Percentiles rank a stretch among this genome's conserved stretches.
Conservation (phyloP, 352 stramenopile genomes). For the Globisporangium yorkense region DNA sequence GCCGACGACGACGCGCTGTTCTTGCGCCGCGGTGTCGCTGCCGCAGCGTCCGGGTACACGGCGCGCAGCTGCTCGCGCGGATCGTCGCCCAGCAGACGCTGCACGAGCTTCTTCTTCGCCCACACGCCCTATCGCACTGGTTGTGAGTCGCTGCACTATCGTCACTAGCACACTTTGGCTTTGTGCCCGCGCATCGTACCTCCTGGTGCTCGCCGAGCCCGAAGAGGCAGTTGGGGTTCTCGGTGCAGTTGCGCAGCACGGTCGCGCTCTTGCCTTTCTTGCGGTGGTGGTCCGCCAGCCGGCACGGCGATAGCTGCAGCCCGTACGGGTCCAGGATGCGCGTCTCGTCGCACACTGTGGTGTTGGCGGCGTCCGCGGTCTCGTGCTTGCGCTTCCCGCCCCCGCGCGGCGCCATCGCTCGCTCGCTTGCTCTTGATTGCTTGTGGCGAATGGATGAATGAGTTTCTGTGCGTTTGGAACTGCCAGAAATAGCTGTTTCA, state of each 20-base stretch:
- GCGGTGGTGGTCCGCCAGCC: constrained; percentile 49
- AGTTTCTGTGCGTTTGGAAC: no score
- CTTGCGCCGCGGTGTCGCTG: constrained; percentile 3
- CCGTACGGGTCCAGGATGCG: constrained; percentile 59
- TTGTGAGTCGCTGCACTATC: neutral
- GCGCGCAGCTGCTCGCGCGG: constrained; percentile 44
- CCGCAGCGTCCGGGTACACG: constrained; percentile 10
- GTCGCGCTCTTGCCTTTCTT: constrained; percentile 33
- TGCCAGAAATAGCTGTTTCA: no score
- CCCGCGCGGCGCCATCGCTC: constrained; percentile 10
- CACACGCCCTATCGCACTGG: constrained; percentile 43
- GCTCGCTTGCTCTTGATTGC: neutral
- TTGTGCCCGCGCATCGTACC: constrained; percentile 13
- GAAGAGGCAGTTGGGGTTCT: constrained; percentile 86
- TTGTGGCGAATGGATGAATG: no score
- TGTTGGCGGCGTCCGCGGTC: neutral
- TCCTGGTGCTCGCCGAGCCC: constrained; percentile 73
- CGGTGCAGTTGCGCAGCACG: constrained; percentile 54
- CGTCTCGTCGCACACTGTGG: constrained; percentile 16
- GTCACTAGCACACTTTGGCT: no score
- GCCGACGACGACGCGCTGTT: constrained; percentile 1
- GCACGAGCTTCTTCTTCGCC: constrained; percentile 47
- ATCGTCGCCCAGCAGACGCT: constrained; percentile 57
- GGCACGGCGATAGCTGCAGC: constrained; percentile 35
- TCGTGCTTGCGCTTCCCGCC: constrained; percentile 60